Evolutionary conservation across 2,329 filamentous ascomycete genomes (phyloP).

Genomic region (Phialophora verrucosa): DNA sequence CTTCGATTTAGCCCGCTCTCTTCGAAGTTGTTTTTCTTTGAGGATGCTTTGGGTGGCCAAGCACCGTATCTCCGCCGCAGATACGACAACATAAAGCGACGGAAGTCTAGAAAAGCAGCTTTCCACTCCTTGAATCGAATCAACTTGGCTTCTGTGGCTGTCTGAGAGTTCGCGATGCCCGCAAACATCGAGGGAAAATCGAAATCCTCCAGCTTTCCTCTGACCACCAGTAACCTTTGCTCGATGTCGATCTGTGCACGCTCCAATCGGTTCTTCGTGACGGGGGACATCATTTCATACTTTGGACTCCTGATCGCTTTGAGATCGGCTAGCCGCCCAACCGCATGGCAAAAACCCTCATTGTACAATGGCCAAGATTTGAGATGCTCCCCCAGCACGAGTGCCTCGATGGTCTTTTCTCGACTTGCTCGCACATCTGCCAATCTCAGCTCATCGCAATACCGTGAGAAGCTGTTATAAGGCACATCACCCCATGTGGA

Average conservation of each 20-base stretch:
- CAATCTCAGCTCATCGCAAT: constrained; percentile 76
- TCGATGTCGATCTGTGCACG: constrained; percentile 80
- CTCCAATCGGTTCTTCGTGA: constrained; percentile 79
- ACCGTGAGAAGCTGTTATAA: constrained; percentile 58
- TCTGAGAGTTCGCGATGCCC: constrained; percentile 84
- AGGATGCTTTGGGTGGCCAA: constrained; percentile 89
- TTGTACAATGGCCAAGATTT: constrained; percentile 81
- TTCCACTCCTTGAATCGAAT: constrained; percentile 87
- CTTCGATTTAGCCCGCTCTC: constrained; percentile 85
- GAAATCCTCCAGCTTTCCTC: constrained; percentile 79
- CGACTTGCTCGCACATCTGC: constrained; percentile 80
- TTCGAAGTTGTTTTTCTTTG: constrained; percentile 88
- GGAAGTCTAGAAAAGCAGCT: constrained; percentile 73
- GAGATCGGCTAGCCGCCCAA: constrained; percentile 79
- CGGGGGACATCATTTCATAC: constrained; percentile 70
- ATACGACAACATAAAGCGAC: constrained; percentile 73
- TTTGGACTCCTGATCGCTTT: constrained; percentile 72
- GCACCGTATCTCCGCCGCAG: constrained; percentile 72
- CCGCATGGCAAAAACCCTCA: constrained; percentile 88
- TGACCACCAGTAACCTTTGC: constrained; percentile 72
- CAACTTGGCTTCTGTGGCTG: constrained; percentile 73
- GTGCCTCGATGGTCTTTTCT: constrained; percentile 86
- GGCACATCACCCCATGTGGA: constrained; percentile 69
- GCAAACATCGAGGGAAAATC: constrained; percentile 90
- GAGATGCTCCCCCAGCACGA: constrained; percentile 89